Evolutionary conservation across 129 eudicot genomes (phyloP).

Genomic region (Dittrichia graveolens): DNA sequence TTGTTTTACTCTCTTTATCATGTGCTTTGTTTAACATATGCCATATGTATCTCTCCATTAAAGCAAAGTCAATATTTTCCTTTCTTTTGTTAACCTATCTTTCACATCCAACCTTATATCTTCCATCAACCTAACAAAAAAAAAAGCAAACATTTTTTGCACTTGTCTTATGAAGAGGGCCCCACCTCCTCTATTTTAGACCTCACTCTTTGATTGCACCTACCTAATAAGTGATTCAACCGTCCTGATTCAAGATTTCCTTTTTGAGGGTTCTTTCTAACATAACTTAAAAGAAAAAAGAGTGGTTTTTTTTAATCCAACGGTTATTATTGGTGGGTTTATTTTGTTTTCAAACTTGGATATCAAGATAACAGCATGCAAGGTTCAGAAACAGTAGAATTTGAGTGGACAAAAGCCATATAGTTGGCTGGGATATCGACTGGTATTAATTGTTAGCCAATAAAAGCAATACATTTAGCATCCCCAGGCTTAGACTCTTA

Average conservation of each 20-base stretch:
- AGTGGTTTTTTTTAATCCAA: not conserved
- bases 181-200: conserved; percentile 29
- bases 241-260: conserved; percentile 10
- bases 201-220: conserved; percentile 26
- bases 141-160: conserved; percentile 28
- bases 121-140: conserved; percentile 23
- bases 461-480: conserved; percentile 36
- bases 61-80: conserved; percentile 37
- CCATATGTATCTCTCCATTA: conserved; percentile 46
- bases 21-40: conserved; percentile 46
- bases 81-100: conserved; percentile 43
- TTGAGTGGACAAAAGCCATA: conserved; percentile 43
- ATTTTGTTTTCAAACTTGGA: conserved; percentile 12
- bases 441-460: conserved; percentile 26
- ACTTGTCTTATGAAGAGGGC: conserved; percentile 20
- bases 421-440: conserved; percentile 36
- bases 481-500: conserved; percentile 22
- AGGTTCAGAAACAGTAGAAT: conserved; percentile 22
- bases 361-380: conserved; percentile 35
- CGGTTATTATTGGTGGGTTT: conserved; percentile 7
- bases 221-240: conserved; percentile 15
- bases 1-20: conserved; percentile 46
- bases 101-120: conserved; percentile 28
- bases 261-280: not conserved
- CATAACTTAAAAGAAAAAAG: conserved; percentile 18